phyloP scores from a whole-genome alignment of 2,329 filamentous ascomycete species.

The Aspergillus thermomutatus region DNA sequence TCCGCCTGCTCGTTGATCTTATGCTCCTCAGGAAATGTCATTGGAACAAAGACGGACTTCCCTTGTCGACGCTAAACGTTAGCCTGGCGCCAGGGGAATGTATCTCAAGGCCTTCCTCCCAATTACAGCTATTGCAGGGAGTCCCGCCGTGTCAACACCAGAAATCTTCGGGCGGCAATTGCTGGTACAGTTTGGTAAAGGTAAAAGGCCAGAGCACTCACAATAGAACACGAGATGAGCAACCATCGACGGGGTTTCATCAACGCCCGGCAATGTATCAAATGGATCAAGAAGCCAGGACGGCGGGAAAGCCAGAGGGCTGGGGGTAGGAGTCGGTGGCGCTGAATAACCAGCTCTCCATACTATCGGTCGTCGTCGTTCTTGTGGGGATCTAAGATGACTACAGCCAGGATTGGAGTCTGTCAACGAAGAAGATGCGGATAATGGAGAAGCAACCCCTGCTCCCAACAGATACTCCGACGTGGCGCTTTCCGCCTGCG shows the following conservation, averaged over 20 bases:
- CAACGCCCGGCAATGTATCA: slow-evolving; percentile 27
- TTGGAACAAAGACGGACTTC: slow-evolving; percentile 35
- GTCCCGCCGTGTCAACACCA: not conserved
- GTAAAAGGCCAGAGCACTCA: slow-evolving; percentile 18
- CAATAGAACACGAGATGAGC: slow-evolving; percentile 32
- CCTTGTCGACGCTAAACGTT: slow-evolving; percentile 19
- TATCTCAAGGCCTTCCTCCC: not conserved
- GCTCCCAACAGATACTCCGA: slow-evolving; percentile 14
- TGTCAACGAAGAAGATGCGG: slow-evolving; percentile 3
- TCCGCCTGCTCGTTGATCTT: slow-evolving; percentile 22
- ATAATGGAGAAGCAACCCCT: slow-evolving; percentile 13
- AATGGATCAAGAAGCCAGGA: slow-evolving; percentile 35
- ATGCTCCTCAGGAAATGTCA: slow-evolving; percentile 36
- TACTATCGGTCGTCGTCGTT: slow-evolving; percentile 12
- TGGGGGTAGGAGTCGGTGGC: slow-evolving; percentile 13
- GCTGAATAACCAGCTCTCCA: slow-evolving; percentile 18
- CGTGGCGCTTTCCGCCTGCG: slow-evolving; percentile 3
- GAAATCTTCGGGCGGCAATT: not conserved
- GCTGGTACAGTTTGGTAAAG: not conserved
- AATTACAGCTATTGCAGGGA: not conserved
- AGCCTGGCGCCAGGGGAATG: slow-evolving; percentile 7
- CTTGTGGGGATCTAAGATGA: slow-evolving; percentile 6
- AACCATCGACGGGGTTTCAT: slow-evolving; percentile 23
- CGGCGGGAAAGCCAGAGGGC: slow-evolving; percentile 15
- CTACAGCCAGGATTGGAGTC: not conserved